Percentiles rank a stretch among this genome's conserved stretches.
phyloP scores from a whole-genome alignment of 176 grass and related monocot genomes.

The Coix lacrymajobi region DNA sequence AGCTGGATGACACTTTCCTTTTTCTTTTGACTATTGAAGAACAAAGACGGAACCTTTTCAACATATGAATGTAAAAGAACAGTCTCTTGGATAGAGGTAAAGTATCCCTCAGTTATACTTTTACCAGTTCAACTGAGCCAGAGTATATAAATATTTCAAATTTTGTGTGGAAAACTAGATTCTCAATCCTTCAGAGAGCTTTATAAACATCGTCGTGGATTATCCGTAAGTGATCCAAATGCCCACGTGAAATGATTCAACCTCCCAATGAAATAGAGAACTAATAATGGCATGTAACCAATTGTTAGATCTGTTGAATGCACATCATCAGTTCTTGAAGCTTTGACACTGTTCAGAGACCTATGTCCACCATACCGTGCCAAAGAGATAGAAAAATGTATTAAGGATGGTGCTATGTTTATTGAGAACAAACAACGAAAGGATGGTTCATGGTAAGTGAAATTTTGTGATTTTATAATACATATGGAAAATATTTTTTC shows the following conservation, averaged over 20 bases:
- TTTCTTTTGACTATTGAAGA: neutral
- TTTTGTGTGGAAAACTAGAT: neutral
- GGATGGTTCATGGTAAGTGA: constrained; percentile 26
- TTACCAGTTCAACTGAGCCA: neutral
- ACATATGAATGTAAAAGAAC: constrained; percentile 37
- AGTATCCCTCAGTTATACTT: neutral
- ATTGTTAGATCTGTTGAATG: neutral
- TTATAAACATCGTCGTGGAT: constrained; percentile 9
- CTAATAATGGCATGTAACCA: neutral
- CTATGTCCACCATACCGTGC: neutral
- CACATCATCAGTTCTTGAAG: neutral
- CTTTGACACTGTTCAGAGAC: neutral
- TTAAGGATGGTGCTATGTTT: constrained; percentile 8
- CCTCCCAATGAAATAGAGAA: neutral
- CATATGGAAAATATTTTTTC: neutral
- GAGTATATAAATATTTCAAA: neutral
- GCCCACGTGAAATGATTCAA: neutral
- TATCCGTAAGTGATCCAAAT: constrained; percentile 21
- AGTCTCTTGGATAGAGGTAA: constrained; percentile 35
- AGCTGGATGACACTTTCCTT: neutral
- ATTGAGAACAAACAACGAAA: constrained; percentile 31
- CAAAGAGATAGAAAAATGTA: constrained; percentile 22
- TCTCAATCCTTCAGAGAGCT: constrained; percentile 7
- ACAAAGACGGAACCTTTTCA: constrained; percentile 31
- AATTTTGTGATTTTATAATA: neutral